These are phyloP conservation scores for Nyssa sinensis DNA, from an alignment of 148 eudicot genomes.

Conservation along the genomic window DNA sequence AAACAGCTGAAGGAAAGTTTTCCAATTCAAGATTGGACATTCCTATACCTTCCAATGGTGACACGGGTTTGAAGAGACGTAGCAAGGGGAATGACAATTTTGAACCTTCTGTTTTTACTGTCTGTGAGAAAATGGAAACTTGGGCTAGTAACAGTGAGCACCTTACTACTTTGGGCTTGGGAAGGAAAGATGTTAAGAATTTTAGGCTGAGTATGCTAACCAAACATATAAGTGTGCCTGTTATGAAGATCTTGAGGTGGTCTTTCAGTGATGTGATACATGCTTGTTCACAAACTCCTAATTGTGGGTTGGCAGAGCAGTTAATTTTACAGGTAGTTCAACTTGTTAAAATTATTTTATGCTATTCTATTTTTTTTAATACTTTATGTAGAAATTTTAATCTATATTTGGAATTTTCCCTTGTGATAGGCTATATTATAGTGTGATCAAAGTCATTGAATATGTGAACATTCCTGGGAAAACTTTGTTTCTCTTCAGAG, in stretches of 20 bases:
- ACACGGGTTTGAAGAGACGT: slow-evolving; percentile 22
- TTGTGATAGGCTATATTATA: not conserved
- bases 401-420: not conserved
- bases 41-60: slow-evolving; percentile 55
- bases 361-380: slow-evolving; percentile 5
- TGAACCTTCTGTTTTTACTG: slow-evolving; percentile 23
- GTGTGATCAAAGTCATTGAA: not conserved
- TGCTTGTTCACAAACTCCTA: slow-evolving; percentile 48
- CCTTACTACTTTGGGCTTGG: slow-evolving; percentile 12
- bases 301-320: slow-evolving; percentile 55
- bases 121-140: slow-evolving; percentile 27
- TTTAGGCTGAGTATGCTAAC: slow-evolving; percentile 20
- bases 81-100: slow-evolving; percentile 21
- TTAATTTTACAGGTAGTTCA: slow-evolving; percentile 71
- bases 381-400: not conserved
- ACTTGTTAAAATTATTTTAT: not conserved
- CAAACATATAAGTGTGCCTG: slow-evolving; percentile 26
- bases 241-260: slow-evolving; percentile 58
- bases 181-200: slow-evolving; percentile 14
- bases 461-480: not conserved
- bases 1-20: slow-evolving; percentile 39
- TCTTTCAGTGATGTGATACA: slow-evolving; percentile 72
- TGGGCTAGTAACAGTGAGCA: slow-evolving; percentile 16
- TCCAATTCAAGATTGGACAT: slow-evolving; percentile 50
- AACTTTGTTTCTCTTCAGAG: not conserved